phyloP scores from a whole-genome alignment of 2,329 filamentous ascomycete species.

The Aspergillus piperis region DNA sequence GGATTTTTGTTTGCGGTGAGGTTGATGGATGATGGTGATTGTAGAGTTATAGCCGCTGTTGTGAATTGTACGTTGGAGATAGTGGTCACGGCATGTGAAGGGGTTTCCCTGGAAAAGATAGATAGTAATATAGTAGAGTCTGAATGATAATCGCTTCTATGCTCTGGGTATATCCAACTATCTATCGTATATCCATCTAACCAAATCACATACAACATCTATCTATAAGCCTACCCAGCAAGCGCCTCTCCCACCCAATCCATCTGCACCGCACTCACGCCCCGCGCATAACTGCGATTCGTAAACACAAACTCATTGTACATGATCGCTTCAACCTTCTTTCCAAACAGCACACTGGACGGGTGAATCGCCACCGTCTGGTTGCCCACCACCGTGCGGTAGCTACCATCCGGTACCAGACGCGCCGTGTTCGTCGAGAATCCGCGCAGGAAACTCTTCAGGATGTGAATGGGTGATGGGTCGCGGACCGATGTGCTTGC shows the following conservation, averaged over 20 bases:
- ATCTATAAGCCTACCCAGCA: conserved; percentile 23
- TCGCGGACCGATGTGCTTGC: conserved; percentile 28
- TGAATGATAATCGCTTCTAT: too few species aligned
- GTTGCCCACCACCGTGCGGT: conserved; percentile 62
- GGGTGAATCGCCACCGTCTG: conserved; percentile 66
- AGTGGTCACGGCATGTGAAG: too few species aligned
- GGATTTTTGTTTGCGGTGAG: too few species aligned
- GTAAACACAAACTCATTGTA: conserved; percentile 69
- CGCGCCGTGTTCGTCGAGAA: conserved; percentile 63
- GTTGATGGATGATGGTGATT: too few species aligned
- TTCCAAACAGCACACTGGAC: conserved; percentile 61
- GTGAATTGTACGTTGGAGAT: too few species aligned
- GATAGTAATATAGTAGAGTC: too few species aligned
- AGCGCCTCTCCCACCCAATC: conserved; percentile 61
- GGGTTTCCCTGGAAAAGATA: too few species aligned
- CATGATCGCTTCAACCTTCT: conserved; percentile 63
- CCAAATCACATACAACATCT: too few species aligned
- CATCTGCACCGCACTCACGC: conserved; percentile 64
- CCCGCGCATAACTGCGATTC: conserved; percentile 62
- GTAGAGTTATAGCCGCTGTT: too few species aligned
- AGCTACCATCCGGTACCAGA: conserved; percentile 61
- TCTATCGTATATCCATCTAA: too few species aligned
- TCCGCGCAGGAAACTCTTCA: conserved; percentile 60
- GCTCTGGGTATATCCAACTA: too few species aligned
- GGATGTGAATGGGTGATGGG: conserved; percentile 50